Base-by-base conservation (phyloP, 345 rosid species). In the Sonneratia caseolaris region DNA sequence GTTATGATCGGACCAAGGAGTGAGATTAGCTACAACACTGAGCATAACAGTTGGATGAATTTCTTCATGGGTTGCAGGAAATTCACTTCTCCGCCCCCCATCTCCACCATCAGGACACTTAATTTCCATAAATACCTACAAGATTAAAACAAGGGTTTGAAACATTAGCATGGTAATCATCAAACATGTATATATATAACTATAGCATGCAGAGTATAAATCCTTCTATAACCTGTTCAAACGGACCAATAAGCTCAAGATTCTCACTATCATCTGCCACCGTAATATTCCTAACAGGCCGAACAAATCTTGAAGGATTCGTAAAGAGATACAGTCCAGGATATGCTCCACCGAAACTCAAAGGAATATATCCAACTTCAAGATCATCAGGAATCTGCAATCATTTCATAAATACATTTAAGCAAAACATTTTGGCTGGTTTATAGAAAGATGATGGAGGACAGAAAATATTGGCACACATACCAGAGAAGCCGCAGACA, bases 1-100 rank as follows among this genome's bases (percentile, higher is more conserved):
- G 83, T 95, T 95, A 82, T 95, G 99, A 80, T 95, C 93, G 8
- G 99, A 95, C 90, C 94, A 95, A 68, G 99, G 99, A 70, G 99
- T 95, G 71, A 95, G 97, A 84, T 89, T 95, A 83, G 97, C 97
- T 77, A 95, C 92, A 77, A 90, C 90, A 82, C 99, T 92, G 22
- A 95, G 90, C 96, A 95, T 95, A 71, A 83, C 90, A 72, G 97
- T 92, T 68, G 97, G 97, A 83, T 86, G 89, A 80, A 89, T 85
- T 84, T 95, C 99, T 86, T 91, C 97, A 79, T 92, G 99, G 64
- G 96, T 89, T 70, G 99, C 99, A 53, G 84, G 82, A 77, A 78
- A 87, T 62, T 70, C 76, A 74, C 77, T 82, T 81, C 80, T 86
- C 81, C 97, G 87, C 75, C 97, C 97, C 37, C 97, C 97, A 80